Evolutionary conservation across 73 alveolate species (phyloP).

Genomic region (Loxodes magnus): DNA sequence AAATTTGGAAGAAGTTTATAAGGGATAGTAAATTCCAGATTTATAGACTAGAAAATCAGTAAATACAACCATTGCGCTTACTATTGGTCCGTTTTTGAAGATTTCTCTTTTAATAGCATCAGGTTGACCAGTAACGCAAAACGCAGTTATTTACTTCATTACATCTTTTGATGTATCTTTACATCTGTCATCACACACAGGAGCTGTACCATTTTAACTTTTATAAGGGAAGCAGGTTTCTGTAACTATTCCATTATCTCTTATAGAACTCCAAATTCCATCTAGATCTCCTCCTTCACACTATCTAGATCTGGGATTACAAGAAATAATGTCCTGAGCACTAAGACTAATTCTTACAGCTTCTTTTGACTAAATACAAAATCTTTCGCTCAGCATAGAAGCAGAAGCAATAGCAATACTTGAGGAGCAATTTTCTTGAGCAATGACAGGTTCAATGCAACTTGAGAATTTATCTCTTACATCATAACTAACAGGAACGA

Average conservation of each 20-base stretch:
- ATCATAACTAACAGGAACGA: conserved; percentile 50
- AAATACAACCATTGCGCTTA: conserved; percentile 56
- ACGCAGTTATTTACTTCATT: too few relatives aligned
- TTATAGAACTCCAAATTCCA: conserved; percentile 34
- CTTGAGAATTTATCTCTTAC: conserved; percentile 34
- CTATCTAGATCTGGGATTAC: conserved; percentile 46
- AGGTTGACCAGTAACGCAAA: conserved; percentile 61
- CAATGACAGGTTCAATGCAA: conserved; percentile 29
- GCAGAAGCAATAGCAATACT: conserved; percentile 51
- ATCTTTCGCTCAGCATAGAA: conserved; percentile 43
- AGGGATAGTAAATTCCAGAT: conserved; percentile 71
- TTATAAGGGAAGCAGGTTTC: conserved; percentile 51
- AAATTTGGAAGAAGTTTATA: conserved; percentile 63
- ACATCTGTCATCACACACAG: conserved; percentile 41
- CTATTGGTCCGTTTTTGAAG: conserved; percentile 78
- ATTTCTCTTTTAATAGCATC: conserved; percentile 79
- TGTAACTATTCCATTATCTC: conserved; percentile 46
- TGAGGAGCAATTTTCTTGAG: conserved; percentile 59
- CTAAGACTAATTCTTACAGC: conserved; percentile 30
- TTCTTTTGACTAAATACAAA: conserved; percentile 36
- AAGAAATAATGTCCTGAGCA: conserved; percentile 44
- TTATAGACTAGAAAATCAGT: conserved; percentile 81
- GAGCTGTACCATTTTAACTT: conserved; percentile 26
- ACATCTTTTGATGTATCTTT: conserved; percentile 49
- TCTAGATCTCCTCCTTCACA: conserved; percentile 64